A percentile compares a stretch with the other conserved stretches of the same genome.
phyloP scores from a whole-genome alignment of 2,329 filamentous ascomycete species.

The Blastomyces gilchristii region DNA sequence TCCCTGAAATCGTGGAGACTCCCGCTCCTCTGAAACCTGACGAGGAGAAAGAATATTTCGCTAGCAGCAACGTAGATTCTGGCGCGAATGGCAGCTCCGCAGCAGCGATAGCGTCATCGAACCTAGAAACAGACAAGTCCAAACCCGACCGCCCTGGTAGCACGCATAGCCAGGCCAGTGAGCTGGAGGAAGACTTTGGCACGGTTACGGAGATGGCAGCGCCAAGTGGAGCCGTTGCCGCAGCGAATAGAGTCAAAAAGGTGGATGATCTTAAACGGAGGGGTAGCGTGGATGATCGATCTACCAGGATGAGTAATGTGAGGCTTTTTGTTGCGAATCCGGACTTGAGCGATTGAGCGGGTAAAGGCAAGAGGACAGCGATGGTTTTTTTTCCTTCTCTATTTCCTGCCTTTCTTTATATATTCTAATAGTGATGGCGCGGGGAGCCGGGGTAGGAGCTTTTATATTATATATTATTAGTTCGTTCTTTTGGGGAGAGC shows the following conservation, averaged over 20 bases:
- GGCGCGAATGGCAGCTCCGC: background rate
- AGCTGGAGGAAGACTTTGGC: constrained; percentile 46
- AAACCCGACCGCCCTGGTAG: constrained; percentile 22
- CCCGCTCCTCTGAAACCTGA: constrained; percentile 19
- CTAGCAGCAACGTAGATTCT: background rate
- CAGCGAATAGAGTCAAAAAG: constrained; percentile 32
- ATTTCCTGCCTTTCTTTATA: background rate
- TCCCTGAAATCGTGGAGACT: constrained; percentile 35
- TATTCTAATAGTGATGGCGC: background rate
- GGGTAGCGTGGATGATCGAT: constrained; percentile 41
- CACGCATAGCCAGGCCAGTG: constrained; percentile 25
- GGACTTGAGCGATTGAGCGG: constrained; percentile 32
- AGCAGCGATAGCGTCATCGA: background rate
- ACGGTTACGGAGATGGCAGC: constrained; percentile 43
- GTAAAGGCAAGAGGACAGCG: background rate
- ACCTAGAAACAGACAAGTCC: constrained; percentile 11
- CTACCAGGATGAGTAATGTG: constrained; percentile 38
- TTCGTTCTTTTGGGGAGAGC: background rate
- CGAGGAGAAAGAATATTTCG: constrained; percentile 18
- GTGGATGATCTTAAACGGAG: constrained; percentile 37
- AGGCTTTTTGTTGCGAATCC: constrained; percentile 41
- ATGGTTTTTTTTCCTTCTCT: constrained; percentile 6
- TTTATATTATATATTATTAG: background rate
- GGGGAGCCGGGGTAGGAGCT: background rate
- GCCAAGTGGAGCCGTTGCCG: constrained; percentile 31